Percentiles rank a stretch among this genome's conserved stretches.
These are phyloP conservation scores for Kwoniella shandongensis DNA, from an alignment of 768 basidiomycete genomes.

Conservation along the genomic window DNA sequence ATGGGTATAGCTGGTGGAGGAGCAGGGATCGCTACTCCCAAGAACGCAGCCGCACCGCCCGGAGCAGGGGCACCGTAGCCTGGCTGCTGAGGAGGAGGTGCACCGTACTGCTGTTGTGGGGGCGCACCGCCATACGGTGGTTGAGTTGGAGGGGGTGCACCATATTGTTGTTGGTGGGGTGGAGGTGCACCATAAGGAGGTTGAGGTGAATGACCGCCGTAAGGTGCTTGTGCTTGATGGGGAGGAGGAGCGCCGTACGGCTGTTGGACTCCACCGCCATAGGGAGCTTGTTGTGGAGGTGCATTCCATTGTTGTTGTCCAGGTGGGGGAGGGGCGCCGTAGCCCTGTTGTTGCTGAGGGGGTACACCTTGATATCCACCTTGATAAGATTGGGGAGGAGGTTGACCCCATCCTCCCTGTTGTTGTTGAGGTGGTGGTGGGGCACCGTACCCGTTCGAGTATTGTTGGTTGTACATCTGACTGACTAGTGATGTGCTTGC, in stretches of 20 bases:
- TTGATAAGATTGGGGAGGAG: conserved; percentile 6
- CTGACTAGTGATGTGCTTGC: no score
- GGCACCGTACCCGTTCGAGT: not conserved
- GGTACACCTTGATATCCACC: conserved; percentile 18
- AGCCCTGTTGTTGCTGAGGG: conserved; percentile 14
- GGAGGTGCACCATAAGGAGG: conserved; percentile 19
- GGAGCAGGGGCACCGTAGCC: conserved; percentile 1
- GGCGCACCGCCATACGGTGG: conserved; percentile 21
- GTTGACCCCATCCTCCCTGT: conserved; percentile 18
- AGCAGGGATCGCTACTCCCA: conserved; percentile 46
- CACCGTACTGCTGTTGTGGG: conserved; percentile 13
- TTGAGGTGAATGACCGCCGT: conserved; percentile 14
- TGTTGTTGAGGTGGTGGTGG: conserved; percentile 16
- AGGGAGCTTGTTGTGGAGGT: conserved; percentile 17
- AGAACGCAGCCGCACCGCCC: conserved; percentile 16
- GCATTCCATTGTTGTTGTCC: conserved; percentile 22
- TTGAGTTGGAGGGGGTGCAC: conserved; percentile 9
- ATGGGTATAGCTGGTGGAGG: conserved; percentile 50
- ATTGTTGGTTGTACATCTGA: no score
- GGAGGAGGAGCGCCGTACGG: conserved; percentile 30
- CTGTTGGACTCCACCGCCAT: conserved; percentile 27
- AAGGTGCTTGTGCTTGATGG: conserved; percentile 17
- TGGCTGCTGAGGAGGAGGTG: not conserved
- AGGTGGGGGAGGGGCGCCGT: conserved; percentile 16
- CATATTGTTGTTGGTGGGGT: conserved; percentile 15